These are phyloP conservation scores for Chlorophyllum brunneum DNA, from an alignment of 768 basidiomycete genomes.

Conservation along the genomic window DNA sequence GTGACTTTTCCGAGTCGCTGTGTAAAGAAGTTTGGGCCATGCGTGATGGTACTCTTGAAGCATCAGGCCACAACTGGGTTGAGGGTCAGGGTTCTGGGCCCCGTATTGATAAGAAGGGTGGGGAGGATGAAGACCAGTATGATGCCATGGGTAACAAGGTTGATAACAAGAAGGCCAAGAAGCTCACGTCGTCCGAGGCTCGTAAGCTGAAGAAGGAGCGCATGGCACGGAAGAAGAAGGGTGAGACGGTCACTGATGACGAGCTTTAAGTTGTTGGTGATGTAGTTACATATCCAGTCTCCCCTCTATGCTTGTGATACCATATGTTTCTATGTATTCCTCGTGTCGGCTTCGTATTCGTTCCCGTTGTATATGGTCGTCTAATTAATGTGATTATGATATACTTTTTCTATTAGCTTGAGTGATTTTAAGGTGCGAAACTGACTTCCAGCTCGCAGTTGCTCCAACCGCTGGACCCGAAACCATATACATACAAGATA, in stretches of 20 bases:
- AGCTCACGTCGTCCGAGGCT: slow-evolving; percentile 75
- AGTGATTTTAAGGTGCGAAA: too few species aligned
- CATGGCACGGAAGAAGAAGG: slow-evolving; percentile 84
- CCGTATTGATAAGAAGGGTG: slow-evolving; percentile 91
- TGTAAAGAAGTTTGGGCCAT: slow-evolving; percentile 99
- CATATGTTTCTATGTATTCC: neutral
- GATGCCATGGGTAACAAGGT: slow-evolving; percentile 99
- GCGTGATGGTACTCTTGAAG: slow-evolving; percentile 94
- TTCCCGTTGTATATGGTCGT: neutral
- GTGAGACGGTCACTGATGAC: slow-evolving; percentile 74
- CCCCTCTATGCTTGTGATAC: slow-evolving; percentile 1
- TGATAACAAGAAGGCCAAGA: slow-evolving; percentile 81
- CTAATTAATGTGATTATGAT: slow-evolving; percentile 1
- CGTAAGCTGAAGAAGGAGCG: slow-evolving; percentile 97
- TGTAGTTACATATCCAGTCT: neutral
- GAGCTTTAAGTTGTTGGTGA: slow-evolving; percentile 38
- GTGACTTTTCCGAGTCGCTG: slow-evolving; percentile 98
- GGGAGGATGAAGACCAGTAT: slow-evolving; percentile 86
- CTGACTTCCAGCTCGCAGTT: neutral
- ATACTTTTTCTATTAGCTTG: neutral
- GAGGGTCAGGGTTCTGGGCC: slow-evolving; percentile 96
- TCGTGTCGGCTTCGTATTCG: neutral
- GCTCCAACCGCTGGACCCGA: neutral
- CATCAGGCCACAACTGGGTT: slow-evolving; percentile 99
- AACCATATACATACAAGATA: neutral